Evolutionary conservation across 2,329 filamentous ascomycete species (phyloP).

Genomic region (Mycogone perniciosa): DNA sequence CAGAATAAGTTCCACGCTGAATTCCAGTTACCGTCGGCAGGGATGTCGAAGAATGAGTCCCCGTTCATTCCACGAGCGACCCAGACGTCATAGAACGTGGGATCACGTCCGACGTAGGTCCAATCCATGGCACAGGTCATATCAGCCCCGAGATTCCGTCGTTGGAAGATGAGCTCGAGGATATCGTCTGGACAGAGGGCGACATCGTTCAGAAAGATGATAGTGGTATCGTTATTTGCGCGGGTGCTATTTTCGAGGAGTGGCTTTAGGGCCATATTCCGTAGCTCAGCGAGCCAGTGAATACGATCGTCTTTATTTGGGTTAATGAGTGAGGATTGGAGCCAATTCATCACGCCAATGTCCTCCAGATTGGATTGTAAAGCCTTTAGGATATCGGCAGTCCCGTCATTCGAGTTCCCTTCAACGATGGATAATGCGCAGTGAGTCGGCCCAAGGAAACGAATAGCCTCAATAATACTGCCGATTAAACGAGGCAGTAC

Average conservation of each 20-base stretch:
- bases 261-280: conserved; percentile 47
- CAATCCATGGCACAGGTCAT: conserved; percentile 57
- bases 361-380: conserved; percentile 34
- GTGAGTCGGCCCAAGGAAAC: conserved; percentile 40
- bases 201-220: conserved; percentile 51
- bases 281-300: conserved; percentile 41
- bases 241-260: conserved; percentile 27
- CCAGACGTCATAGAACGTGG: conserved; percentile 54
- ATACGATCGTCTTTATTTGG: conserved; percentile 40
- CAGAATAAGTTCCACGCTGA: conserved; percentile 47
- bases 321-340: conserved; percentile 37
- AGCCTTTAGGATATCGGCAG: conserved; percentile 38
- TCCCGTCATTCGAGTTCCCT: conserved; percentile 46
- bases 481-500: conserved; percentile 41
- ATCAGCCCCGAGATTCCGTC: conserved; percentile 38
- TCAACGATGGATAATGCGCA: conserved; percentile 49
- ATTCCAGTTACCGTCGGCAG: conserved; percentile 43
- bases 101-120: conserved; percentile 37
- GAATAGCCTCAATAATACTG: conserved; percentile 42
- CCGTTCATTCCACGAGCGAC: conserved; percentile 46
- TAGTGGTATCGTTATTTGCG: conserved; percentile 31
- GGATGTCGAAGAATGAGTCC: conserved; percentile 50
- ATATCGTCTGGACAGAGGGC: conserved; percentile 48
- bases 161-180: conserved; percentile 49
- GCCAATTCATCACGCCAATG: conserved; percentile 35